A percentile compares a stretch with the other conserved stretches of the same genome.
phyloP scores from a whole-genome alignment of 305 asterid genomes.

The Plantago lanceolata region DNA sequence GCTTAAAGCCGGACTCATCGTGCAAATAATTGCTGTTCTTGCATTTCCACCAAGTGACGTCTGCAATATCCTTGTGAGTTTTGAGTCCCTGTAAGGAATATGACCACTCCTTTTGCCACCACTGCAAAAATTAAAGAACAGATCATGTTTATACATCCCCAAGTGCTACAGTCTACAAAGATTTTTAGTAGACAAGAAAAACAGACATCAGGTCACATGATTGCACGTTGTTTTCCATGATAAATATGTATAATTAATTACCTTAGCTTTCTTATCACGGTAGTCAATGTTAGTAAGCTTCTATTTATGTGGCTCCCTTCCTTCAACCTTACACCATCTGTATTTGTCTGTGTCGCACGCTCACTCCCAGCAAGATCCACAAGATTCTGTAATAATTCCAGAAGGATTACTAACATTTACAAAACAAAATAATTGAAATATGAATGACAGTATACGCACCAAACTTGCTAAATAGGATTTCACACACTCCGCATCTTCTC shows the following conservation, averaged over 20 bases:
- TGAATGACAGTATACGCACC: conserved; percentile 41
- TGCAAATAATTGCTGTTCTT: conserved; percentile 90
- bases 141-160: conserved; percentile 1
- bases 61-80: conserved; percentile 89
- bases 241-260: conserved; percentile 27
- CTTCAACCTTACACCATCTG: conserved; percentile 79
- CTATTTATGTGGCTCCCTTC: conserved; percentile 95
- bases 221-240: background rate
- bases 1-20: conserved; percentile 88
- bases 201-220: background rate
- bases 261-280: conserved; percentile 93
- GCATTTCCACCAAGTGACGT: conserved; percentile 95
- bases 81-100: conserved; percentile 80
- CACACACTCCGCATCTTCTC: conserved; percentile 66
- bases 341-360: conserved; percentile 75
- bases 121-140: conserved; percentile 34
- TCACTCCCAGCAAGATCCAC: conserved; percentile 98
- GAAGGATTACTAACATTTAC: conserved; percentile 18
- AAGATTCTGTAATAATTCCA: conserved; percentile 54
- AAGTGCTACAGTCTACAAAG: background rate
- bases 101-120: conserved; percentile 70
- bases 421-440: conserved; percentile 14
- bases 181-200: background rate
- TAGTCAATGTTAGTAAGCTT: conserved; percentile 82
- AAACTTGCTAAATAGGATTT: conserved; percentile 77